These are phyloP conservation scores for Botrytis aclada DNA, from an alignment of 2,329 filamentous ascomycete species.

Conservation along the genomic window DNA sequence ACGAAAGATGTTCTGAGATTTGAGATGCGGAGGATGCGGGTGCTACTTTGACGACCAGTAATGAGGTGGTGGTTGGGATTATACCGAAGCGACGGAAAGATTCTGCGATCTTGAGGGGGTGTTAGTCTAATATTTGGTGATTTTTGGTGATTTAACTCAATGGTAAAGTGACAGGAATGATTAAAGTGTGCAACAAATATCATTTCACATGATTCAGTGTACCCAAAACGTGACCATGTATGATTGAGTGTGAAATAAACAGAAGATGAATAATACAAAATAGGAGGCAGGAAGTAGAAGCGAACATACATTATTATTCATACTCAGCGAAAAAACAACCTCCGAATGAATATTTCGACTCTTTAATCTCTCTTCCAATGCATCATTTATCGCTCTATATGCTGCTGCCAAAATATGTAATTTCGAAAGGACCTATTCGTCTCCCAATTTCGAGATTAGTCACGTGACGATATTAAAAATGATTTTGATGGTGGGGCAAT, in stretches of 20 bases:
- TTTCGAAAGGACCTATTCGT: constrained; percentile 45
- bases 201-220: background rate
- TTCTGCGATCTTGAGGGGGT: constrained; percentile 69
- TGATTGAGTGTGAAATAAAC: fast-evolving
- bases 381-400: constrained; percentile 50
- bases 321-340: constrained; percentile 52
- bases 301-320: constrained; percentile 51
- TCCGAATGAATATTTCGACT: constrained; percentile 55
- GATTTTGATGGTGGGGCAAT: background rate
- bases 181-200: background rate
- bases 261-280: background rate
- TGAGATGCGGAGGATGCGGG: constrained; percentile 48
- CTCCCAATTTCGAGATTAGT: background rate
- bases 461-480: constrained; percentile 20
- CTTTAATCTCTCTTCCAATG: constrained; percentile 42
- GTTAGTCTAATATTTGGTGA: background rate
- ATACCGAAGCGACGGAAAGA: constrained; percentile 89
- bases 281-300: constrained; percentile 14
- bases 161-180: fast-evolving
- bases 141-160: background rate
- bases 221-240: background rate
- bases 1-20: constrained; percentile 57
- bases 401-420: constrained; percentile 48
- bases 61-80: constrained; percentile 58
- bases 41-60: constrained; percentile 81